Evolutionary conservation across 1,284 basidiomycete species (phyloP), one percentile per base, ranked within the genome.

Genomic region (Boletus semigastroideus): DNA sequence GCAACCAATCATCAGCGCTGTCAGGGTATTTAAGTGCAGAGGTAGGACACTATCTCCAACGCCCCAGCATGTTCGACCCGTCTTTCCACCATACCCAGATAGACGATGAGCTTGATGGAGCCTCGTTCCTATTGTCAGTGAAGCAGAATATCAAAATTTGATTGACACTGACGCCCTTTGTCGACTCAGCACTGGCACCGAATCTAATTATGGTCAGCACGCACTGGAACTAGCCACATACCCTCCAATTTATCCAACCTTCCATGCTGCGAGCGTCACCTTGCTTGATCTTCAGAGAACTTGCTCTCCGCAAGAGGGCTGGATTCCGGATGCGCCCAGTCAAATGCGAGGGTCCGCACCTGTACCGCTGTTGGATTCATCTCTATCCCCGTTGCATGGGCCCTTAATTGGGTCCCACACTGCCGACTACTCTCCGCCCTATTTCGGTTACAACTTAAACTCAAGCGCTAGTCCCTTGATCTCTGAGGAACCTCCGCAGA

Each of bases 111-210:
- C 27, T 11, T 34, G 36, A 31, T 14, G 13, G 4, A 5, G 28
- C 28, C 17, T 43, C 43, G 17, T 43, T 33, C 16, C 30, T 42
- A 20, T 34, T 11, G 59, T 61, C 22, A 62, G 59, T 64, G 28
- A 28, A 33, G 41, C 36, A 36, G 42, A 45, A 30, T n/a, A 22
- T 25, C 33, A 22, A 13, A 2, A 12, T 14, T 11, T 48, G 25
- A 52, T 51, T 16, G 36, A 31, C 8, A 34, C 48, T 63, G 45
- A 62, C 56, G 20, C 17, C 10, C 13, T 9, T 49, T 45, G 20
- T 45, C 30, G 19, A 51, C 41, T 22, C 46, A 61, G 58, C 17
- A 19, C 6, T 37, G 48, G 36, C 13, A 5, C 51, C 44, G 44
- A 39, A 25, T 39, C 10, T 17, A 14, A 44, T 39, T 19, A 5